Percentiles rank a stretch among this genome's conserved stretches.
Conservation (phyloP, 2,329 filamentous ascomycete genomes). For the Xylariaceae sp. region DNA sequence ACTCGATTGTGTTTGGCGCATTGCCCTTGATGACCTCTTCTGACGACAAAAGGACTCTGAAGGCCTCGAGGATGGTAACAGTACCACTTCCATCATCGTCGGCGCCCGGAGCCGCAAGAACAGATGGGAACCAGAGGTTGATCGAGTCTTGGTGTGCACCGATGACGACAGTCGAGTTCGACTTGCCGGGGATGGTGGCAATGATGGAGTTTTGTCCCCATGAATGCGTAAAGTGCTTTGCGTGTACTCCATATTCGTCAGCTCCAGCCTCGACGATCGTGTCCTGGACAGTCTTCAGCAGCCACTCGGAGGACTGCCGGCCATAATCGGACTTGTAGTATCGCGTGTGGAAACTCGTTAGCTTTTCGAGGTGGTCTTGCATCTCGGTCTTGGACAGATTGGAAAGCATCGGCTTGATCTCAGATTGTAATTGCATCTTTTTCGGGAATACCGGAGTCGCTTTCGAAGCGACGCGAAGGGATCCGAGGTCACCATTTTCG, state of each 20-base stretch:
- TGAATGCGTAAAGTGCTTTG: conserved; percentile 70
- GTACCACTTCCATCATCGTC: conserved; percentile 93
- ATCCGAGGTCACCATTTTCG: conserved; percentile 61
- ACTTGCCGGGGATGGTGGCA: conserved; percentile 82
- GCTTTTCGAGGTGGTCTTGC: conserved; percentile 69
- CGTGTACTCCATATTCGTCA: conserved; percentile 59
- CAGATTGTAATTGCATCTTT: conserved; percentile 59
- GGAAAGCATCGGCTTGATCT: conserved; percentile 62
- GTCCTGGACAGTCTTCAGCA: conserved; percentile 68
- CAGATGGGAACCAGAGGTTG: conserved; percentile 82
- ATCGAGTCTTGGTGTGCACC: conserved; percentile 94
- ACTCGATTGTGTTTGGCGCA: conserved; percentile 83
- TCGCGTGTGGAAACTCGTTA: conserved; percentile 75
- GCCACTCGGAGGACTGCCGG: conserved; percentile 81
- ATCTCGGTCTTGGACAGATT: conserved; percentile 73
- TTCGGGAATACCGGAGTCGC: conserved; percentile 60
- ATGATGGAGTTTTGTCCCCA: conserved; percentile 93
- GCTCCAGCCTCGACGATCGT: conserved; percentile 71
- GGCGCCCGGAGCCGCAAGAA: conserved; percentile 84
- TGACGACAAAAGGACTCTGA: conserved; percentile 75
- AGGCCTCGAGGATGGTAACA: conserved; percentile 89
- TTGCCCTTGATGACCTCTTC: conserved; percentile 66
- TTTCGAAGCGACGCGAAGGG: conserved; percentile 31
- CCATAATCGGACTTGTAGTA: conserved; percentile 80
- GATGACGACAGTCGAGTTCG: conserved; percentile 79